Conservation (phyloP, 2,329 filamentous ascomycete genomes). For the Neofusicoccum parvum region DNA sequence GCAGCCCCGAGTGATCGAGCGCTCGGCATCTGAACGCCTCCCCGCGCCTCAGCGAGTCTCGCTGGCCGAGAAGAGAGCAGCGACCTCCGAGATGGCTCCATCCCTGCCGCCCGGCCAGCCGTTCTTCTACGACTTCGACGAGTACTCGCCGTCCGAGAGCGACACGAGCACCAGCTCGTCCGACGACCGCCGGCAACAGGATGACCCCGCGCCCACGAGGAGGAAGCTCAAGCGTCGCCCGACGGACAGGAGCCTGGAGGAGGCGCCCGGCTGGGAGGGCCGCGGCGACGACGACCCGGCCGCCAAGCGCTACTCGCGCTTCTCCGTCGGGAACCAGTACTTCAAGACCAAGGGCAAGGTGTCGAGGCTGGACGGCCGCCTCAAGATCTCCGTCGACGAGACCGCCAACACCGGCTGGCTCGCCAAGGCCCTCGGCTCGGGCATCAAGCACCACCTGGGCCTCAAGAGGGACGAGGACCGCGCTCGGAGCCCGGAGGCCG, state of each 20-base stretch:
- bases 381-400: slow-evolving; percentile 74
- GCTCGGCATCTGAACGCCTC: background rate
- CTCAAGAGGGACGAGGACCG: background rate
- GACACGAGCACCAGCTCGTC: background rate
- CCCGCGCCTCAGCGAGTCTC: background rate
- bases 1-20: background rate
- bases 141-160: slow-evolving; percentile 10
- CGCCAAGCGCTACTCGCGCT: slow-evolving; percentile 50
- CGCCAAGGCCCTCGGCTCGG: slow-evolving; percentile 70
- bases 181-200: background rate
- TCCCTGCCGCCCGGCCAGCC: background rate
- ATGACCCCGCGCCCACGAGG: background rate
- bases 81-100: background rate
- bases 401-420: slow-evolving; percentile 70
- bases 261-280: background rate
- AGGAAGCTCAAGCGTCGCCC: background rate
- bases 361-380: slow-evolving; percentile 67
- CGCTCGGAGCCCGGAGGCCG: background rate
- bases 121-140: slow-evolving; percentile 9
- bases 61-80: background rate
- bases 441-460: slow-evolving; percentile 59
- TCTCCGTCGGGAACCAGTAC: slow-evolving; percentile 65
- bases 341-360: slow-evolving; percentile 67
- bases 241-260: background rate
- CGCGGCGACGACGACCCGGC: background rate